A percentile compares a stretch with the other conserved stretches of the same genome.
These are phyloP conservation scores for Yamadazyma diospyri DNA, from an alignment of 1,139 yeast genomes.

Conservation along the genomic window DNA sequence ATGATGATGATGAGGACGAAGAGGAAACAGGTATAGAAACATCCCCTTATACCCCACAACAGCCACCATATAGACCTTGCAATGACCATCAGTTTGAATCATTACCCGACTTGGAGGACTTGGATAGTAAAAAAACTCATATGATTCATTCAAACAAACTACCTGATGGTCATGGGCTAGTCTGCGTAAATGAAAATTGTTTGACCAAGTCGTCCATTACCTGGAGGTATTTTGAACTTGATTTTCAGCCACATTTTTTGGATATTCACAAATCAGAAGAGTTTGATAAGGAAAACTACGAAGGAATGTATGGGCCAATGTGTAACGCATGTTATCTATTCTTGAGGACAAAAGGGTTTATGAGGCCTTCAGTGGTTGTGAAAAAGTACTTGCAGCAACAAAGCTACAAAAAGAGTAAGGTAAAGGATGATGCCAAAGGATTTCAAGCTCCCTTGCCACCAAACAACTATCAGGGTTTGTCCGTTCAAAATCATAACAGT, in stretches of 20 bases:
- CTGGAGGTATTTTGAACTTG: slow-evolving; percentile 48
- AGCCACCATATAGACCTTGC: slow-evolving; percentile 28
- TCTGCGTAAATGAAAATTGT: slow-evolving; percentile 45
- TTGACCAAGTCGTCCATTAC: slow-evolving; percentile 38
- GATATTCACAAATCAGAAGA: slow-evolving; percentile 37
- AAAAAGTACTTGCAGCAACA: slow-evolving; percentile 48
- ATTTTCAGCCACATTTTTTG: slow-evolving; percentile 37
- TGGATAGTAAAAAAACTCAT: slow-evolving; percentile 44
- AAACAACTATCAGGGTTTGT: neutral
- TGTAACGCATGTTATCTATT: slow-evolving; percentile 51
- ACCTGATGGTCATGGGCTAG: slow-evolving; percentile 38
- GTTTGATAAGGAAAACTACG: slow-evolving; percentile 40
- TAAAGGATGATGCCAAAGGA: slow-evolving; percentile 7
- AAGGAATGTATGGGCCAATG: slow-evolving; percentile 50
- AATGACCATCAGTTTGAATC: slow-evolving; percentile 26
- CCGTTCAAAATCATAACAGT: neutral
- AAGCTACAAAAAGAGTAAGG: slow-evolving; percentile 32
- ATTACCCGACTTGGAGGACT: slow-evolving; percentile 43
- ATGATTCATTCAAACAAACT: slow-evolving; percentile 38
- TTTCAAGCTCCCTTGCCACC: slow-evolving; percentile 7
- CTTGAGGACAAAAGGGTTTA: slow-evolving; percentile 47
- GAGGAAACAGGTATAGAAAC: slow-evolving; percentile 20
- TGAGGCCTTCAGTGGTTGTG: slow-evolving; percentile 49
- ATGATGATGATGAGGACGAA: slow-evolving; percentile 17
- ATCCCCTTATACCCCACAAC: slow-evolving; percentile 44